These are phyloP conservation scores for Magnolia officinalis DNA, from an alignment of 164 flowering plant genomes.

Conservation along the genomic window DNA sequence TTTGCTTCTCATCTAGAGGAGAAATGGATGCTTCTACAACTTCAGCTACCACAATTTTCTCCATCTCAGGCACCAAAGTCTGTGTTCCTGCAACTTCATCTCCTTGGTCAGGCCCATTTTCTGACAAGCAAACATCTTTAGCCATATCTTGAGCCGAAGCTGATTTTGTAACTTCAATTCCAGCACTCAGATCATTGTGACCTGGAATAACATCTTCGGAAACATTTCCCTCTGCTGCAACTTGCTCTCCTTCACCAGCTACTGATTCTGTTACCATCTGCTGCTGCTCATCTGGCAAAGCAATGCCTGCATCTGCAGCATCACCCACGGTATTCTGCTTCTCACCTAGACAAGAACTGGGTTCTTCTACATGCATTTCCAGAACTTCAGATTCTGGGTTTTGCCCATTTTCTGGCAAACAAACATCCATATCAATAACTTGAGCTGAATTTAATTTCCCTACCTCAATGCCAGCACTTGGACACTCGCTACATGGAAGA, in stretches of 20 bases:
- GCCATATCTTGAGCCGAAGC: neutral
- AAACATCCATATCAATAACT: neutral
- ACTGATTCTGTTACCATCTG: neutral
- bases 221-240: neutral
- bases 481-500: neutral
- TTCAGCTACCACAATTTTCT: neutral
- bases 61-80: neutral
- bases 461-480: neutral
- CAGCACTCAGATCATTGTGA: neutral
- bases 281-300: neutral
- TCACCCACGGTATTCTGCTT: neutral
- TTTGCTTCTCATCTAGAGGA: neutral
- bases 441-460: neutral
- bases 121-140: neutral
- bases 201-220: neutral
- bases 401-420: neutral
- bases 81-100: constrained; percentile 4
- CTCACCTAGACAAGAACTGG: neutral
- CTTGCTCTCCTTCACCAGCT: neutral
- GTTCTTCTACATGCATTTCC: neutral
- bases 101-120: neutral
- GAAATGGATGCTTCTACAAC: neutral
- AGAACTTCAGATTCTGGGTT: constrained; percentile 2
- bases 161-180: neutral
- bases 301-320: neutral